Base-by-base conservation (phyloP, 1,284 basidiomycete species). In the Fomitiporia mediterranea region DNA sequence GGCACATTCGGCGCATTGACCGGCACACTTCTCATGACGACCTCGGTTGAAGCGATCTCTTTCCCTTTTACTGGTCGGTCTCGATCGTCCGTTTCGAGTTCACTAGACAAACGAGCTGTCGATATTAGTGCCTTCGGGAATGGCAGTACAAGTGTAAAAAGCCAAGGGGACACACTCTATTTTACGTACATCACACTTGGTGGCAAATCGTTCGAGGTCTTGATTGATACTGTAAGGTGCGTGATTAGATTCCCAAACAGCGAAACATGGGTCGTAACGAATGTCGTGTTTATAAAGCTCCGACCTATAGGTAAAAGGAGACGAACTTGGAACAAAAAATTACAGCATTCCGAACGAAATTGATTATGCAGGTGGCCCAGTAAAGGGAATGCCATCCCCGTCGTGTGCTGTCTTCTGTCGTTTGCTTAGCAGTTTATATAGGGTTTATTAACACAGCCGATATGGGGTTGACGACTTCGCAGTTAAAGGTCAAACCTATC, bases 361-460 rank as follows among this genome's bases (percentile, higher is more conserved):
- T 7, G 39, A 3, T 27, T 58, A 55, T 37, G 57, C 15, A 15
- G 13, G 15, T 5, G 52, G 52, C 8, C 2, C 19, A 6, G 21
- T 23, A 17, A 1, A 8, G 47, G 56, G 51, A 53, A 47, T 34
- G 6, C 17, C 27, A 39, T 44, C n/a, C 28, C 28, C 17, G 19
- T 30, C 2, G 17, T 47, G 17, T 21, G 37, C 39, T 38, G 23
- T 40, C 17, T 44, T 32, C 19, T 51, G 15, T 1, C 54, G 59
- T 46, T 21, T 35, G 13, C 56, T 48, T 44, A 27, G 28, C 17
- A n/a, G 19, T 27, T 47, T 19, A 0, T 51, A 37, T 50, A 76
- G 82, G 83, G 8, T 68, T 73, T 3, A 75, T 88, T 54, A 77
- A 79, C 64, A 74, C 75, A 0, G 81, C 79, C 6, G 63, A 67